Evolutionary conservation across 345 rosid genomes (phyloP).

Genomic region (Hypericum perforatum): DNA sequence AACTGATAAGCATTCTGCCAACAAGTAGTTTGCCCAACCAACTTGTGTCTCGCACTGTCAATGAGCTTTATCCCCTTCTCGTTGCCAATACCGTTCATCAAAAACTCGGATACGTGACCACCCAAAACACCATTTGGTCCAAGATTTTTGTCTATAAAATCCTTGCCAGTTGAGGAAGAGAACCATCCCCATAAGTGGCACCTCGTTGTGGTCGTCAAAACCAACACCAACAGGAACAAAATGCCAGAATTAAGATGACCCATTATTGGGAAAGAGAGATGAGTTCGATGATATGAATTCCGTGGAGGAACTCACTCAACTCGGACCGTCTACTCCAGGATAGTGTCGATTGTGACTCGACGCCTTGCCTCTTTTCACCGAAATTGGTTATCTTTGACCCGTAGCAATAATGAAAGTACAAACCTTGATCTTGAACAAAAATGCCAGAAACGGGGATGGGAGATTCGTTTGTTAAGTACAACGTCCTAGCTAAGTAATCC

Average conservation of each 20-base stretch:
- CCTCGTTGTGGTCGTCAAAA: slow-evolving; percentile 13
- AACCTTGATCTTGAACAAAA: no score
- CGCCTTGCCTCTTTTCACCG: no score
- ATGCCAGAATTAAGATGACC: neutral
- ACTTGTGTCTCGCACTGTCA: slow-evolving; percentile 40
- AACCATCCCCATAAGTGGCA: slow-evolving; percentile 49
- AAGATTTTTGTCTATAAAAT: neutral
- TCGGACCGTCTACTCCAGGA: no score
- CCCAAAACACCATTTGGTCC: slow-evolving; percentile 1
- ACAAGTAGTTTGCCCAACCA: slow-evolving; percentile 43
- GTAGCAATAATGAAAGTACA: no score
- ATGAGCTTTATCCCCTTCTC: slow-evolving; percentile 36
- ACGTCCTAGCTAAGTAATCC: no score
- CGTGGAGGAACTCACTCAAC: no score
- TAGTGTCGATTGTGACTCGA: no score
- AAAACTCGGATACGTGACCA: slow-evolving; percentile 41
- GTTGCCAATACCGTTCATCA: slow-evolving; percentile 37
- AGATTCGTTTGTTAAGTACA: no score
- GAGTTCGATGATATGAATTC: no score
- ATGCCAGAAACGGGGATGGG: no score
- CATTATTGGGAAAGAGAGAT: no score
- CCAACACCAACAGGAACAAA: slow-evolving; percentile 17
- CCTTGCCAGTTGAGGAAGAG: slow-evolving; percentile 26
- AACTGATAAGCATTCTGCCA: slow-evolving; percentile 60
- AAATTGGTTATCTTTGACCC: no score